Evolutionary conservation across 768 basidiomycete genomes (phyloP).

Genomic region (Lactarius deliciosus): DNA sequence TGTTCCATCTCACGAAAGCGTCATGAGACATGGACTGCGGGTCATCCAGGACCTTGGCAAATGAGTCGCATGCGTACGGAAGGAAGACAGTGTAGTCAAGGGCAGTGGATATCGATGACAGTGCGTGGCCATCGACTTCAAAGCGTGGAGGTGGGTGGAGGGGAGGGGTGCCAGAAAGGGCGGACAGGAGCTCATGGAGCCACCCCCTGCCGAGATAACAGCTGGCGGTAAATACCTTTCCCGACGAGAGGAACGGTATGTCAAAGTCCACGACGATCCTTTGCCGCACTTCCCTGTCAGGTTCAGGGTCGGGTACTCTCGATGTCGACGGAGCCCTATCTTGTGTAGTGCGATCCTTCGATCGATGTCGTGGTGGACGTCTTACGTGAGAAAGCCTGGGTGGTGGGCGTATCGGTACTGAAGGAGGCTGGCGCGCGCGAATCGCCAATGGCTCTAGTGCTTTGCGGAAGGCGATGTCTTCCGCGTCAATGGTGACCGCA

Average conservation of each 20-base stretch:
- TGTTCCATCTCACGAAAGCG: slow-evolving; percentile 41
- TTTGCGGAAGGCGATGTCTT: slow-evolving; percentile 39
- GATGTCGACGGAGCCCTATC: slow-evolving; percentile 1
- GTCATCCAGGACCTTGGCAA: slow-evolving; percentile 42
- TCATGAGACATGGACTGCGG: slow-evolving; percentile 44
- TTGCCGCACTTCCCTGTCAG: slow-evolving; percentile 23
- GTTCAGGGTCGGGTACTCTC: slow-evolving; percentile 3
- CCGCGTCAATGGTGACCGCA: slow-evolving; percentile 44
- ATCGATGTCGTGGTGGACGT: not conserved
- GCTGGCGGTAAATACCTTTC: slow-evolving; percentile 48
- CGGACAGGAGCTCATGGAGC: slow-evolving; percentile 55
- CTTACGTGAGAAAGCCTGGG: not conserved
- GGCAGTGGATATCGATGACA: slow-evolving; percentile 46
- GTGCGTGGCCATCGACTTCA: slow-evolving; percentile 41
- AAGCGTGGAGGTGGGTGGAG: slow-evolving; percentile 36
- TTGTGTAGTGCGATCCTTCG: not conserved
- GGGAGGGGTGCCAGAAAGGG: slow-evolving; percentile 36
- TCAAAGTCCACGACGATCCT: slow-evolving; percentile 50
- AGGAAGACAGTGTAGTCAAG: slow-evolving; percentile 41
- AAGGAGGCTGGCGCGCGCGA: slow-evolving; percentile 1
- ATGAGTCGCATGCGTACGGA: slow-evolving; percentile 26
- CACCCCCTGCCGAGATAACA: slow-evolving; percentile 62
- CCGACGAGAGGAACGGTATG: slow-evolving; percentile 50
- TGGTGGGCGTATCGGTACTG: slow-evolving; percentile 6
- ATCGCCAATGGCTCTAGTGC: slow-evolving; percentile 14